A percentile compares a stretch with the other conserved stretches of the same genome.
Conservation (phyloP, 2,329 filamentous ascomycete species). For the Coniochaeta sp. region DNA sequence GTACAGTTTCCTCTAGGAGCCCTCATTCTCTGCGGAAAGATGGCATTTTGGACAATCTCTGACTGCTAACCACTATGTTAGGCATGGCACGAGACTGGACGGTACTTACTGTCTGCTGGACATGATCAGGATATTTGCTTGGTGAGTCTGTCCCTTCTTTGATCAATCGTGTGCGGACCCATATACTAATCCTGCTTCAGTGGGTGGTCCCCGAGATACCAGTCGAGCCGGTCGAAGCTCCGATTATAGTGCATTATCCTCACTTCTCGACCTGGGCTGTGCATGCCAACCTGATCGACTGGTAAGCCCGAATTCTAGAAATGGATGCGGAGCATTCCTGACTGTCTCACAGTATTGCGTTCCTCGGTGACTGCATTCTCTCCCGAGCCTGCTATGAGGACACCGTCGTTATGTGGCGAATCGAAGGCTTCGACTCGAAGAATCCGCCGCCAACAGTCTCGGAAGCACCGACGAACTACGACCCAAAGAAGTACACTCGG, state of each 20-base stretch:
- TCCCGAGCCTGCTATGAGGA: conserved; percentile 65
- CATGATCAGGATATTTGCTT: conserved; percentile 69
- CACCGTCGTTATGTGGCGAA: conserved; percentile 70
- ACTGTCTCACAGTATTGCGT: conserved; percentile 51
- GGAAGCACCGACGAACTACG: conserved; percentile 54
- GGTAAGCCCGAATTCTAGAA: too few species aligned
- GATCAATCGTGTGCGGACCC: background rate
- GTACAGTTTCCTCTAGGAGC: background rate
- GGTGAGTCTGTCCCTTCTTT: conserved; percentile 37
- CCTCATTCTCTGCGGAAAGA: too few species aligned
- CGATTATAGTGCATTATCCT: conserved; percentile 62
- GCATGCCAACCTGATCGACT: conserved; percentile 70
- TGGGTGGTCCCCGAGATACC: conserved; percentile 61
- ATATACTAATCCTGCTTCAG: conserved; percentile 26
- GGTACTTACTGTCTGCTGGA: conserved; percentile 68
- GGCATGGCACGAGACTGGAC: conserved; percentile 65
- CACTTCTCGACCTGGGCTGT: conserved; percentile 74
- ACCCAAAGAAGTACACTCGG: conserved; percentile 54
- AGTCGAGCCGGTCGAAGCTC: conserved; percentile 46
- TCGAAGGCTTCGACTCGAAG: conserved; percentile 64
- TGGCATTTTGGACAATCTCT: too few species aligned
- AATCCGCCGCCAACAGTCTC: conserved; percentile 44
- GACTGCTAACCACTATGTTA: conserved; percentile 20
- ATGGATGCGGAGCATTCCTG: too few species aligned
- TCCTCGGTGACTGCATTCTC: conserved; percentile 68